Evolutionary conservation across 2,329 filamentous ascomycete species (phyloP), one percentile per base, ranked within the genome.

Genomic region (Fusarium sp.): DNA sequence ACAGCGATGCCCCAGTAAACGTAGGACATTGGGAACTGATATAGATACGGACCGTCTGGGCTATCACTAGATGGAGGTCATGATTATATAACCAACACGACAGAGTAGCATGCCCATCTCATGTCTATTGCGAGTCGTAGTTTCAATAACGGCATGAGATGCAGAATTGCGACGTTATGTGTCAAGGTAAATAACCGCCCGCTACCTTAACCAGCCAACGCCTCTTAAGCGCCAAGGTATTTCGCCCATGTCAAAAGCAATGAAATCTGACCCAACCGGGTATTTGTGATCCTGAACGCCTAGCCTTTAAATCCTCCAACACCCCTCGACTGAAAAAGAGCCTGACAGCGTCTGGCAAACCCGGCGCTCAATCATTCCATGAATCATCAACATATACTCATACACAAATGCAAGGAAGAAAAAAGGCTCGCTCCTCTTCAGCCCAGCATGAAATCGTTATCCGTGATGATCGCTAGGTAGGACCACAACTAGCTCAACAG

Each of bases 1-100:
- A 87, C 16, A 87, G 85, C 59, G 86, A 87, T 60, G 82, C 83
- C 9, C 80, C 81, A 0, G 78, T 88, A 8, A 74, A 82, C 11
- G 74, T 83, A 9, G 81, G 82, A 1, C 62, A 69, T 1, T 88
- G 86, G 86, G 82, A 86, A 44, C 55, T 69, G 7, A 44, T 74
- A 28, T 76, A 61, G 62, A 40, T 34, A 56, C 34, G 40, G 31
- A 34, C 28, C 7, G 16, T 30, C 6, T 13, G 44, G 34, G 36
- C 23, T 23, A 23, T 23, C 30, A 39, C 15, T 18, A 23, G n/a
- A 11, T 23, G 9, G 18, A 30, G 13, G 11, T 12, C 18, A 34
- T 28, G 13, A 37, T 10, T 18, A 13, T 40, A 40, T 23, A 23
- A 23, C 23, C 23, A 12, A 37, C 6, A 37, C 15, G 27, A 11